Base-by-base conservation (phyloP, 495 filamentous ascomycete species). In the Aspergillus asperescens region DNA sequence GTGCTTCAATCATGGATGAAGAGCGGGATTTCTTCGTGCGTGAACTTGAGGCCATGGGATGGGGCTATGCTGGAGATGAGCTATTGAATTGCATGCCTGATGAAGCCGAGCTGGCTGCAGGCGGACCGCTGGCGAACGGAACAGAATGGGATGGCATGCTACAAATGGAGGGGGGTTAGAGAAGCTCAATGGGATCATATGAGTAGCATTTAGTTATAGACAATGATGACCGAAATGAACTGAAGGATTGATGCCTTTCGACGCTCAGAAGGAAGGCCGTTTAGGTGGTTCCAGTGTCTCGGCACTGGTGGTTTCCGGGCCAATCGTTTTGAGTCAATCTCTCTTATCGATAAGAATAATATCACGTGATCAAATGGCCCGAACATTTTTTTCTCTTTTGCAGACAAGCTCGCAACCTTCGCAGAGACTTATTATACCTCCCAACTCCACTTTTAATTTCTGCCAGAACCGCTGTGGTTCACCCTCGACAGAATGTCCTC, bases 21-120 rank as follows among this genome's bases (percentile, higher is more conserved):
- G 90, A 95, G 60, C 78, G 86, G 45, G 89, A 94, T 61, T 98
- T 96, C 64, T 98, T 98, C 63, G 77, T 81, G 16, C 74, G 89
- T 38, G 93, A 98, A 72, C 70, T 96, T 50, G 92, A 92, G 69
- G 88, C 85, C 63, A 85, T 94, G 79, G 83, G 80, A 7, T 82
- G 78, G 77, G 78, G 75, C 1, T 51, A 69, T 45, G 66, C 60
- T 19, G 64, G 62, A 5, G 70, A 71, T 9, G 71, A 75, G 35
- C 50, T 68, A 35, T 52, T 62, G 34, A 63, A 61, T 57, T 66
- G 61, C 4, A 52, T 54, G 40, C 61, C 54, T 9, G 75, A 72
- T 16, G 83, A 81, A 22, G 65, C 71, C 7, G 72, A 77, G 41
- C 69, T 74, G 66, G 69, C 58, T 12, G 60, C 65, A 38, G 53